These are phyloP conservation scores for Yarrowia divulgata DNA, from an alignment of 805 yeast genomes.

Conservation along the genomic window DNA sequence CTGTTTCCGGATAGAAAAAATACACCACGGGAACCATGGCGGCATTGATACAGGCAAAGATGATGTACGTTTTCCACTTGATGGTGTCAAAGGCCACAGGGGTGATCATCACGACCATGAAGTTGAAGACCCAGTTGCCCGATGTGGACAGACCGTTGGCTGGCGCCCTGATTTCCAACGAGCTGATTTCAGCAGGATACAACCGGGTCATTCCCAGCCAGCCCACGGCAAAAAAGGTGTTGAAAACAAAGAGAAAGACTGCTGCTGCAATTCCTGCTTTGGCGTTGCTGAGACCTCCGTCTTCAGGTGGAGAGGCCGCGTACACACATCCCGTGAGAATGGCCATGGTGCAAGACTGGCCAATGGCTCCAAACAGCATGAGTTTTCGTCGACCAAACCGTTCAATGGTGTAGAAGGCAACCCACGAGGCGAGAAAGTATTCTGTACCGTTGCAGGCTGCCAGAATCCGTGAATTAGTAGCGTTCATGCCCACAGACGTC, in stretches of 20 bases:
- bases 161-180: background rate
- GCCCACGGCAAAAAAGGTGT: constrained; percentile 8
- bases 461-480: constrained; percentile 41
- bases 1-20: constrained; percentile 14
- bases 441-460: constrained; percentile 50
- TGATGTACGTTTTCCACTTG: constrained; percentile 13
- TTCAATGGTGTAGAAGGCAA: constrained; percentile 53
- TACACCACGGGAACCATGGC: constrained; percentile 18
- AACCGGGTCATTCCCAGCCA: constrained; percentile 1
- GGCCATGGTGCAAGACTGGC: constrained; percentile 55
- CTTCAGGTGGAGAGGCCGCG: background rate
- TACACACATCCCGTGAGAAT: constrained; percentile 40
- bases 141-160: constrained; percentile 8
- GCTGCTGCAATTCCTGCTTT: background rate
- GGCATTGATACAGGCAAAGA: constrained; percentile 5
- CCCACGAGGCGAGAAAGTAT: constrained; percentile 67
- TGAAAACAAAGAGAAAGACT: constrained; percentile 11
- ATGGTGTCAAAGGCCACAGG: constrained; percentile 8
- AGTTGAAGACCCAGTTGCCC: constrained; percentile 3
- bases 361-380: constrained; percentile 70
- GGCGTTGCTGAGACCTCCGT: background rate
- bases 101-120: constrained; percentile 15
- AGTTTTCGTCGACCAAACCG: constrained; percentile 74
- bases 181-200: constrained; percentile 6
- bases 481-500: constrained; percentile 60